Percentiles rank a stretch among this genome's conserved stretches.
Evolutionary conservation across 352 stramenopile species (phyloP).

Genomic region (Globisporangium lucens): DNA sequence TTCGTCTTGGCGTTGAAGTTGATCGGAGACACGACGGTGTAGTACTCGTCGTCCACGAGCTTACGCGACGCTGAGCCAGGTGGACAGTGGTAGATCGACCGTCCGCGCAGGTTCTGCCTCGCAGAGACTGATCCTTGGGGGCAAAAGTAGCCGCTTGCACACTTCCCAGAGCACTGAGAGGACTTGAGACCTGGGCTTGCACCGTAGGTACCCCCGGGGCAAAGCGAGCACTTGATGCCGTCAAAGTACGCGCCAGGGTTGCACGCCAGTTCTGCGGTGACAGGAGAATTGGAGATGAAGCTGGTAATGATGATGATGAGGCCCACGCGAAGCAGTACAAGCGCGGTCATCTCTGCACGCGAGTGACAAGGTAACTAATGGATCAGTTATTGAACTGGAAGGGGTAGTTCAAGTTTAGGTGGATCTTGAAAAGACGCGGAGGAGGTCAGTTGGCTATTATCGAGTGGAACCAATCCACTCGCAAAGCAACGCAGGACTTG

Average conservation of each 20-base stretch:
- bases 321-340: not conserved
- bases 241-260: conserved; percentile 44
- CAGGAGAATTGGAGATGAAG: not conserved
- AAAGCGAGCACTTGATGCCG: conserved; percentile 35
- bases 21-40: conserved; percentile 39
- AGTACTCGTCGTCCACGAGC: conserved; percentile 48
- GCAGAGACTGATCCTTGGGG: conserved; percentile 55
- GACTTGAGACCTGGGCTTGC: conserved; percentile 32
- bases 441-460: not conserved
- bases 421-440: conserved; percentile 5
- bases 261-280: conserved; percentile 28
- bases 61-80: conserved; percentile 36
- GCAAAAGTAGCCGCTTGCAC: conserved; percentile 51
- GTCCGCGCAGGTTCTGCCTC: conserved; percentile 43
- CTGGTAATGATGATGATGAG: not conserved
- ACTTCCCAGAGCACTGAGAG: conserved; percentile 44
- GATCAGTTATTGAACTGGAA: not conserved
- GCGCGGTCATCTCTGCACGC: not conserved
- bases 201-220: conserved; percentile 52
- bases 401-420: not conserved
- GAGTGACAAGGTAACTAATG: not conserved
- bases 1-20: not conserved
- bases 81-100: conserved; percentile 57
- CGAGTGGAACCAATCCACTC: not conserved
- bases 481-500: not conserved